Percentiles rank a stretch among this genome's conserved stretches.
Conservation (phyloP, 2,329 filamentous ascomycete genomes). For the Plenodomus biglobosus region DNA sequence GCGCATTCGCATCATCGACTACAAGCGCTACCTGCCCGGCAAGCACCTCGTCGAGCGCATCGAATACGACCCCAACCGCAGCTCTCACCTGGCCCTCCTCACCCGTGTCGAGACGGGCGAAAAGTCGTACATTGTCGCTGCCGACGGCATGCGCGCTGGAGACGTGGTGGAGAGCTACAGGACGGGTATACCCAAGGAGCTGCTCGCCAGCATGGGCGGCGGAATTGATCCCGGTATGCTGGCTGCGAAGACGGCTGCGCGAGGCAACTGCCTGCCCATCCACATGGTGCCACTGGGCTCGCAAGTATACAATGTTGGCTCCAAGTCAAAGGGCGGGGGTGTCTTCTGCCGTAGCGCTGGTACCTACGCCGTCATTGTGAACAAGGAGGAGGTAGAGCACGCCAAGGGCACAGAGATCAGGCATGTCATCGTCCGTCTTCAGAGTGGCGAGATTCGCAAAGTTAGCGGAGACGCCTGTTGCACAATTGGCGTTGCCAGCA, state of each 20-base stretch:
- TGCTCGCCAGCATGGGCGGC: conserved; percentile 91
- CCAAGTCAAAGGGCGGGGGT: conserved; percentile 68
- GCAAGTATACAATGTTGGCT: conserved; percentile 86
- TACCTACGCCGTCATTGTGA: conserved; percentile 83
- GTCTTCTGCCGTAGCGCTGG: conserved; percentile 95
- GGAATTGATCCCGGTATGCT: conserved; percentile 91
- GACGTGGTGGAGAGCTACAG: conserved; percentile 92
- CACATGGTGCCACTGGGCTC: conserved; percentile 97
- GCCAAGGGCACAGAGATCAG: conserved; percentile 64
- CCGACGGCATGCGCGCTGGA: conserved; percentile 88
- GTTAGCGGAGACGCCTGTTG: conserved; percentile 92
- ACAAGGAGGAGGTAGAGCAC: conserved; percentile 76
- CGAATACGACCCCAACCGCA: conserved; percentile 92
- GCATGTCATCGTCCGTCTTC: conserved; percentile 80
- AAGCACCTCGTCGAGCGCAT: conserved; percentile 89
- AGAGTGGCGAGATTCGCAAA: conserved; percentile 88
- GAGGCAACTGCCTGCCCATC: conserved; percentile 91
- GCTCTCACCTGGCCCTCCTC: conserved; percentile 86
- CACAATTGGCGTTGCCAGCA: conserved; percentile 92
- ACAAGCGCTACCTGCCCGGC: conserved; percentile 74
- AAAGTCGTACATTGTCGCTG: conserved; percentile 91
- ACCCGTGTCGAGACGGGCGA: conserved; percentile 71
- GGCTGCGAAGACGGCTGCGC: conserved; percentile 88
- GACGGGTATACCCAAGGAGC: conserved; percentile 79
- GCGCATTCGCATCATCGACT: conserved; percentile 90